phyloP scores from a whole-genome alignment of 768 basidiomycete genomes.

The Lenzites betulinus region DNA sequence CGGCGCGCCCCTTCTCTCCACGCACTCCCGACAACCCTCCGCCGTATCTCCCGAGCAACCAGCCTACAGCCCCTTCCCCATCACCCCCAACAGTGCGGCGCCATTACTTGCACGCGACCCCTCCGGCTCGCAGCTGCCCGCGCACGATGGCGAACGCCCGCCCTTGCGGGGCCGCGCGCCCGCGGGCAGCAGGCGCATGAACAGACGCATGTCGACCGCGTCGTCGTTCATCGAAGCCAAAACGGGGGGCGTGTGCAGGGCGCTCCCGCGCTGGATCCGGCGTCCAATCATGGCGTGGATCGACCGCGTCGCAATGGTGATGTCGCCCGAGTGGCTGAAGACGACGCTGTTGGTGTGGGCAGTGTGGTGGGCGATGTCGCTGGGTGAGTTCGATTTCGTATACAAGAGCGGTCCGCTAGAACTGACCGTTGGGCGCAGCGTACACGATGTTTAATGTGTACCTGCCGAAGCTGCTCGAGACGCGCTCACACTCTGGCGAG shows the following conservation, averaged over 20 bases:
- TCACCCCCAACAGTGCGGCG: background rate
- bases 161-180: background rate
- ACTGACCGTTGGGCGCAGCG: conserved; percentile 38
- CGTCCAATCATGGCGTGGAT: conserved; percentile 69
- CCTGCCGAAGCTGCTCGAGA: conserved; percentile 83
- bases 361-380: conserved; percentile 73
- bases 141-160: background rate
- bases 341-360: conserved; percentile 82
- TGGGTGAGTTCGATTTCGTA: conserved; percentile 52
- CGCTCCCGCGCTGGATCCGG: conserved; percentile 55
- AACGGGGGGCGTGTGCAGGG: conserved; percentile 40
- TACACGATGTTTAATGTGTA: conserved; percentile 95
- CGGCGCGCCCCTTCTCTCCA: conserved; percentile 24
- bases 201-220: conserved; percentile 18
- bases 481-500: conserved; percentile 35
- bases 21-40: background rate
- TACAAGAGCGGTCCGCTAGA: too few relatives aligned
- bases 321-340: conserved; percentile 72
- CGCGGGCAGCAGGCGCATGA: conserved; percentile 1
- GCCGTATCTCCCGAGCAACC: background rate
- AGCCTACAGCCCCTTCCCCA: background rate
- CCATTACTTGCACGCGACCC: background rate
- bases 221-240: conserved; percentile 48
- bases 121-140: background rate
- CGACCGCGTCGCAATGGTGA: conserved; percentile 66